Evolutionary conservation across 2,329 filamentous ascomycete genomes (phyloP), one percentile per base, ranked within the genome.

Genomic region (Paraphoma sp.): DNA sequence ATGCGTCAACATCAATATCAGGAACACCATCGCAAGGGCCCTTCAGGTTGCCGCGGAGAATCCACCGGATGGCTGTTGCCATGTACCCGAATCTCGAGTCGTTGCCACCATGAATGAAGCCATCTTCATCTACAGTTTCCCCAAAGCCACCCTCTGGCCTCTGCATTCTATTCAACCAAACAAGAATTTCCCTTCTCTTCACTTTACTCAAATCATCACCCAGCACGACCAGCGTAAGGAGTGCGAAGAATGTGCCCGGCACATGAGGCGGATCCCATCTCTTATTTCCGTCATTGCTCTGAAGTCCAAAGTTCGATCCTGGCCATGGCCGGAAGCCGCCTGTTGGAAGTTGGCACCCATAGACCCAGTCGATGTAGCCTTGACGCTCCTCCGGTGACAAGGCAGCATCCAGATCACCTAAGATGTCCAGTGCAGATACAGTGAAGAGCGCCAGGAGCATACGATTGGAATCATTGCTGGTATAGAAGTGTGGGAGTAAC

Each of bases 261-360:
- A 98, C 79, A 75, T 94, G 96, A 0, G 93, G 86, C n/a, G 87
- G 86, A 76, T 91, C 89, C 87, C 87, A 89, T 43, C 73, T 76
- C 51, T 81, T 79, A 66, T 87, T 87, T 38, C 80, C 78, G 2
- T 83, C 69, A 69, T 80, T 81, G 67, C 77, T 76, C 64, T 78
- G 64, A 63, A 79, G 65, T 48, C 81, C 76, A 67, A 87, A 78
- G 72, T 85, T 71, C 63, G 83, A 96, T 74, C 77, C 91, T 1
- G 93, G 90, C 60, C 91, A 93, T 41, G 92, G 93, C 62, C 91
- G 89, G 78, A 99, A 98, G 14, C 95, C 95, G 29, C 95, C 95
- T 36, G 86, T 82, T 0, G 91, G 89, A 66, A 97, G 90, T 76
- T 97, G 94, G 70, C 93, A 92, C 43, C 84, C 83, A 58, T 98